These are phyloP conservation scores for Immersiporthe knoxdaviesiana DNA, from an alignment of 2,329 filamentous ascomycete genomes.

Conservation along the genomic window DNA sequence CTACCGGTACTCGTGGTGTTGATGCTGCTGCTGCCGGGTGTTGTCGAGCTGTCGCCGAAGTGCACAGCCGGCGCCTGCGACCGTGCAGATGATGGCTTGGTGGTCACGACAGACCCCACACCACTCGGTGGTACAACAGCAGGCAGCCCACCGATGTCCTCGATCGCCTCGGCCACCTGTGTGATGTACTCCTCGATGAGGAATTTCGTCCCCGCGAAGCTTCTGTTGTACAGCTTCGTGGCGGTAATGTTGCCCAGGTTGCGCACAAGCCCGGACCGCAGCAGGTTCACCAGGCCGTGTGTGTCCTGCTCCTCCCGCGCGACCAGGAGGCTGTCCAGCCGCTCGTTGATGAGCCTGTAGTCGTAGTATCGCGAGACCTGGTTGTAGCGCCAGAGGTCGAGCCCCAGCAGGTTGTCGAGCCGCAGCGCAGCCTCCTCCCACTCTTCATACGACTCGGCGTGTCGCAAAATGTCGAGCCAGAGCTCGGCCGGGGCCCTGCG, in stretches of 20 bases:
- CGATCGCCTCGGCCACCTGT: conserved; percentile 78
- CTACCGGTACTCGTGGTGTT: conserved; percentile 17
- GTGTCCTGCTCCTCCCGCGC: conserved; percentile 57
- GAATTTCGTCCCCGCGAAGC: conserved; percentile 86
- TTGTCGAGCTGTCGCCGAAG: conserved; percentile 26
- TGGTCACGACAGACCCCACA: conserved; percentile 6
- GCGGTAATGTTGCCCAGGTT: conserved; percentile 92
- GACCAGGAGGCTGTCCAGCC: conserved; percentile 66
- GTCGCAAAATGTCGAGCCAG: conserved; percentile 66
- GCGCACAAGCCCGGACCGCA: conserved; percentile 77
- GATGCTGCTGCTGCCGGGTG: conserved; percentile 18
- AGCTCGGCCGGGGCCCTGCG: conserved; percentile 66
- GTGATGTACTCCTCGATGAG: conserved; percentile 90
- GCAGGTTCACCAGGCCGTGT: conserved; percentile 73
- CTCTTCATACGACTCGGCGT: conserved; percentile 75
- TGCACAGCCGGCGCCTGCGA: conserved; percentile 23
- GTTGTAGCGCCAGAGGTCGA: conserved; percentile 85
- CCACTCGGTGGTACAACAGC: conserved; percentile 25
- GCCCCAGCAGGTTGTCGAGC: conserved; percentile 79
- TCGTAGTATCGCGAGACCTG: conserved; percentile 82
- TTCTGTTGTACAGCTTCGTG: conserved; percentile 78
- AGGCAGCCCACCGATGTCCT: conserved; percentile 72
- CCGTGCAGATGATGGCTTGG: conserved; percentile 9
- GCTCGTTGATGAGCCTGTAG: conserved; percentile 79
- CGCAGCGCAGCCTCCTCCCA: conserved; percentile 85